Evolutionary conservation across 306 rosid genomes (phyloP), one percentile per base, ranked within the genome.

Genomic region (Sophora flavescens): DNA sequence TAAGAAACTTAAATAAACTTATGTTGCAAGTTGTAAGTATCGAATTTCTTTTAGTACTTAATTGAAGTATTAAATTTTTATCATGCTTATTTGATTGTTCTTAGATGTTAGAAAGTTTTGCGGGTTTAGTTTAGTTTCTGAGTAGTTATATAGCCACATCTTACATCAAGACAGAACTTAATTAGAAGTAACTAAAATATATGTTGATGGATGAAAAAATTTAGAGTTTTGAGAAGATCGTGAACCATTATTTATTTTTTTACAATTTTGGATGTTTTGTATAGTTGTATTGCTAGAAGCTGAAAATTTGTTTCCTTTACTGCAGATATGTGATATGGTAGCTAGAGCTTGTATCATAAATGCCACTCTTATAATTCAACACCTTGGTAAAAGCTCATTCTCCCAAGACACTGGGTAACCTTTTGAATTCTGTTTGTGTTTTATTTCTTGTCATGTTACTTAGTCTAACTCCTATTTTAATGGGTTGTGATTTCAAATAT

Each of bases 311-410:
- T 58, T 84, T 22, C 74, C 67, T 77, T 67, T 38, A 39, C 64
- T 84, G 81, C 90, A 95, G 98, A 95, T 95, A 84, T 95, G 98
- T 74, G 97, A 95, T 82, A 95, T 95, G 98, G 97, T 95, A 47
- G 98, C 97, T 60, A 88, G 92, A 81, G 93, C 98, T 67, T 93
- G 89, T 48, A 85, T 95, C 66, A 88, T 95, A 85, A 89, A 95
- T 59, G 98, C 97, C 8, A 90, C 98, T 75, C 98, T 95, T 62
- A 92, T 92, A 14, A 86, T 92, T 81, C 98, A 97, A 22, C 91
- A 90, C 47, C 97, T 95, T 76, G 98, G 92, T 84, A 95, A 90
- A 54, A 82, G 76, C 22, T 95, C 98, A 72, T 95, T 89, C 84
- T 95, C 97, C 97, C 82, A 87, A 2, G 98, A 95, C 79, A 78